phyloP scores from a whole-genome alignment of 768 basidiomycete genomes.

The Suillus clintonianus region DNA sequence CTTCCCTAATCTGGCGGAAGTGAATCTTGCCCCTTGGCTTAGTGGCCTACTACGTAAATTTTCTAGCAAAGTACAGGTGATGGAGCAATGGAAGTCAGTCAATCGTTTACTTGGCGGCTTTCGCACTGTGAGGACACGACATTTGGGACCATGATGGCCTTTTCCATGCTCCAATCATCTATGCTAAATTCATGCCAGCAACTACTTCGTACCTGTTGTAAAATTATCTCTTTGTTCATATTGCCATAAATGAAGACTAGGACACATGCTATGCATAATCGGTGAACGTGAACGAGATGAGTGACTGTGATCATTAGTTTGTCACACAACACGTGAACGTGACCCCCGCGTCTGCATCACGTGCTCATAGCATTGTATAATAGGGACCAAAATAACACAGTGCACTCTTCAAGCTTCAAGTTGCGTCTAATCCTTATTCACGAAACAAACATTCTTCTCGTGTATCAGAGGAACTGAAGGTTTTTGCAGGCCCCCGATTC shows the following conservation, averaged over 20 bases:
- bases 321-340: not conserved
- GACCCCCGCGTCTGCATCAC: too few relatives aligned
- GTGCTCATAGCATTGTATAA: too few relatives aligned
- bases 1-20: constrained; percentile 18
- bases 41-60: constrained; percentile 18
- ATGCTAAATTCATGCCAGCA: not conserved
- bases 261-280: not conserved
- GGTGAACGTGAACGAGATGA: not conserved
- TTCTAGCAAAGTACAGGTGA: not conserved
- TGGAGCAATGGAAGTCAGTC: not conserved
- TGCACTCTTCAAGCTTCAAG: too few relatives aligned
- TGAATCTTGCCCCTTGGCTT: constrained; percentile 25
- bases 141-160: not conserved
- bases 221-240: not conserved
- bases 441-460: too few relatives aligned
- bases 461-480: too few relatives aligned
- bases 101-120: not conserved
- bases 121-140: not conserved
- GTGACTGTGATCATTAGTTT: too few relatives aligned
- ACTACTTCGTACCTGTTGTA: not conserved
- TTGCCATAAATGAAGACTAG: not conserved
- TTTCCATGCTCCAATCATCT: not conserved
- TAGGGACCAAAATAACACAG: too few relatives aligned
- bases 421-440: too few relatives aligned
- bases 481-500: too few relatives aligned